Percentiles rank a stretch among this genome's conserved stretches.
Conservation (phyloP, 2,329 filamentous ascomycete genomes). For the Diaporthe citriasiana region DNA sequence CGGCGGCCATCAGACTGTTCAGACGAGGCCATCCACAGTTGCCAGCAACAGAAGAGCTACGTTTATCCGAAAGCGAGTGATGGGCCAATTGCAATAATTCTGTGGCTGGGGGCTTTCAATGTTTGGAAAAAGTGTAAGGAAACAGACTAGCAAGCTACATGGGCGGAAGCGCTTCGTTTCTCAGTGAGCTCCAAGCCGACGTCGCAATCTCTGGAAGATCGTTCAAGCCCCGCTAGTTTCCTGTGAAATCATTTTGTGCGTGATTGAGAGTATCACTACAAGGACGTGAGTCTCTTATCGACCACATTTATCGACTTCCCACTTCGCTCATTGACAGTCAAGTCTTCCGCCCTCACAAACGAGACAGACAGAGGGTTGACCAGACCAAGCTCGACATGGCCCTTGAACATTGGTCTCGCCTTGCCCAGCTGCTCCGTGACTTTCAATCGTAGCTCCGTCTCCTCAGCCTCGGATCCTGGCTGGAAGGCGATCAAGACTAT, state of each 20-base stretch:
- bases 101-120: background rate
- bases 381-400: conserved; percentile 3
- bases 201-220: background rate
- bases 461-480: background rate
- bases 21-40: background rate
- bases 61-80: background rate
- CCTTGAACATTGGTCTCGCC: conserved; percentile 23
- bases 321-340: conserved; percentile 18
- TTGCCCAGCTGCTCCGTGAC: background rate
- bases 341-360: background rate
- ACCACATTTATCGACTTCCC: conserved; percentile 18
- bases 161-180: background rate
- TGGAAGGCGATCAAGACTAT: background rate
- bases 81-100: background rate
- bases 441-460: background rate
- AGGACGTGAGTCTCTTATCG: conserved; percentile 1
- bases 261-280: background rate
- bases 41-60: too few species aligned
- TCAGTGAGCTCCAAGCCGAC: background rate
- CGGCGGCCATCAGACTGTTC: background rate
- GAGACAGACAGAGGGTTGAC: background rate
- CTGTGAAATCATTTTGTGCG: background rate
- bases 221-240: background rate
- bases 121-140: background rate
- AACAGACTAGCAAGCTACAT: background rate